phyloP scores from a whole-genome alignment of 495 filamentous ascomycete species.

The Chaetomidium leptoderma region DNA sequence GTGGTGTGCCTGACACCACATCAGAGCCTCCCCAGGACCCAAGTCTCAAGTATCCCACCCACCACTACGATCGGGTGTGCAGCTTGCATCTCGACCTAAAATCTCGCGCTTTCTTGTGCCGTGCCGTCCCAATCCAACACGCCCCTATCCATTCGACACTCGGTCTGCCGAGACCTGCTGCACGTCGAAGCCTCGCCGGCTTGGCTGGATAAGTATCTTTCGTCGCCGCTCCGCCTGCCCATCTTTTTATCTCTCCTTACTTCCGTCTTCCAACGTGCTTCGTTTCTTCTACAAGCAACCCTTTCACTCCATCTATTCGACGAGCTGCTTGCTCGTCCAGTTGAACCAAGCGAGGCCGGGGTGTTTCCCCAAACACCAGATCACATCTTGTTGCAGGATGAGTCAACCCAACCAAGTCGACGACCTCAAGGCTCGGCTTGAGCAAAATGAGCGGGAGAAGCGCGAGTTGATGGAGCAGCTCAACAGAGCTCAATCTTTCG shows the following conservation, averaged over 20 bases:
- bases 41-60: conserved; percentile 14
- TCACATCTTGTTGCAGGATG: conserved; percentile 16
- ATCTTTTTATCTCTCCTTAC: conserved; percentile 16
- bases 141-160: conserved; percentile 9
- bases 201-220: conserved; percentile 35
- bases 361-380: conserved; percentile 2
- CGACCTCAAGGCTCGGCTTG: conserved; percentile 20
- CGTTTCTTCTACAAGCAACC: conserved; percentile 14
- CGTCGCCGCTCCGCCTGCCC: conserved; percentile 22
- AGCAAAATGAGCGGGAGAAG: conserved; percentile 19
- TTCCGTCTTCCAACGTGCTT: conserved; percentile 4
- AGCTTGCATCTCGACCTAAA: conserved; percentile 31
- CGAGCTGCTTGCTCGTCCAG: not conserved
- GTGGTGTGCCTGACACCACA: conserved; percentile 5
- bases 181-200: conserved; percentile 26
- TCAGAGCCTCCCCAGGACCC: conserved; percentile 2
- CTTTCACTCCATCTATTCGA: conserved; percentile 11
- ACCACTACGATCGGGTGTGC: conserved; percentile 19
- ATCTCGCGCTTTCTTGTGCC: conserved; percentile 6
- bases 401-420: conserved; percentile 21
- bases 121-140: not conserved
- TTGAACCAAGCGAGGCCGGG: conserved; percentile 14
- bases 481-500: conserved; percentile 18
- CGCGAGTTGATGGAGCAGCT: conserved; percentile 21
- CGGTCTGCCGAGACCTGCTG: conserved; percentile 6